These are phyloP conservation scores for Psophocarpus tetragonolobus DNA, from an alignment of 306 rosid species.

Conservation along the genomic window DNA sequence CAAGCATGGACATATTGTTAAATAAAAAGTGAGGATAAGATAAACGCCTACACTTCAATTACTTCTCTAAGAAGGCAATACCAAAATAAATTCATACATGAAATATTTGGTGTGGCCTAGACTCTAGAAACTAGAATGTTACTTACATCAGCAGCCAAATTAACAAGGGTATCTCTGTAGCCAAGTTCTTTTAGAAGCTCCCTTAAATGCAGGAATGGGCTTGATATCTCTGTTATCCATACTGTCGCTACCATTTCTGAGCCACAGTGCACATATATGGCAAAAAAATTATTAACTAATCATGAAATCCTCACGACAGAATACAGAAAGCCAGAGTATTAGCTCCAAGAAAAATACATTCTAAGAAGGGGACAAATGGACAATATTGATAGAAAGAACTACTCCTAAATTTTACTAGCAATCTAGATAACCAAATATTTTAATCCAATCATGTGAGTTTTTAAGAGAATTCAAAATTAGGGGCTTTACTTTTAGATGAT, in stretches of 20 bases:
- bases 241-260: conserved; percentile 74
- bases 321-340: not conserved
- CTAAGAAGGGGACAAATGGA: not conserved
- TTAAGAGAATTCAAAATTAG: not conserved
- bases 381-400: not conserved
- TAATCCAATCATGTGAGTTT: not conserved
- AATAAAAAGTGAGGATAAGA: not conserved
- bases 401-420: not conserved
- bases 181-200: conserved; percentile 84
- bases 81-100: not conserved
- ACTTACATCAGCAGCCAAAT: conserved; percentile 73
- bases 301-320: not conserved
- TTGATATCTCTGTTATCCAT: conserved; percentile 86
- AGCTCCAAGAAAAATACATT: not conserved
- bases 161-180: conserved; percentile 64
- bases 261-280: conserved; percentile 54
- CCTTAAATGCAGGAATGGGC: conserved; percentile 86
- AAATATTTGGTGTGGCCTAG: not conserved
- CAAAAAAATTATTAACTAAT: not conserved
- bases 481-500: not conserved
- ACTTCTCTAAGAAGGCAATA: not conserved
- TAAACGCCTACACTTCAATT: not conserved
- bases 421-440: not conserved
- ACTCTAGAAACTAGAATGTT: not conserved
- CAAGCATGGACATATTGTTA: not conserved